Evolutionary conservation across 2,329 filamentous ascomycete genomes (phyloP), one percentile per base, ranked within the genome.

Genomic region (Ampelomyces quisqualis): DNA sequence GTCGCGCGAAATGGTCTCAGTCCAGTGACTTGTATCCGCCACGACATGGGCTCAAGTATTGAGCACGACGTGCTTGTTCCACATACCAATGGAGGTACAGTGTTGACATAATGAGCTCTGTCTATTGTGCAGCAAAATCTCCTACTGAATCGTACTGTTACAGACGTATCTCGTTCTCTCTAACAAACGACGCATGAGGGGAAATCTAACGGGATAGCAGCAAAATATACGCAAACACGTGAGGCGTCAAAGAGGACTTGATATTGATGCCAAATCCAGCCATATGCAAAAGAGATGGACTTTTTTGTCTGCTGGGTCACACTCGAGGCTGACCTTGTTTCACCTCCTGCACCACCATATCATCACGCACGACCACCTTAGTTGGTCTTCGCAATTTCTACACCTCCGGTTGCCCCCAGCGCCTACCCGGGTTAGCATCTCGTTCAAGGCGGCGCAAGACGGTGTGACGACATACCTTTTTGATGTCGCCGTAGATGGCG

Each of bases 401-500:
- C 58, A 72, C 86, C 86, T n/a, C 84, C 84, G 10, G 77, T 80
- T 36, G 86, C 88, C 40, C 84, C 84, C 4, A 89, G 70, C 0
- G 58, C 70, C 71, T 82, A 81, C 77, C 87, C 87, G 58, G 86
- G 74, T 60, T 84, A 79, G 70, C 51, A 42, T 40, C 3, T 4
- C 8, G 18, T 9, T 10, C 3, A n/a, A n/a, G n/a, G n/a, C n/a
- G n/a, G n/a, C n/a, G n/a, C n/a, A n/a, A n/a, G n/a, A n/a, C n/a
- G n/a, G n/a, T n/a, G n/a, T n/a, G n/a, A n/a, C n/a, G n/a, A n/a
- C n/a, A 31, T 24, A 34, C 18, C 20, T 17, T 38, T n/a, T 27
- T 40, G 29, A 34, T 34, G n/a, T 57, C 48, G 39, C 86, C 88
- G 68, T 95, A 95, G 72, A 95, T 95, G 65, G 86, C 87, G 73